Evolutionary conservation across 768 basidiomycete genomes (phyloP).

Genomic region (Boletus eberwhitei): DNA sequence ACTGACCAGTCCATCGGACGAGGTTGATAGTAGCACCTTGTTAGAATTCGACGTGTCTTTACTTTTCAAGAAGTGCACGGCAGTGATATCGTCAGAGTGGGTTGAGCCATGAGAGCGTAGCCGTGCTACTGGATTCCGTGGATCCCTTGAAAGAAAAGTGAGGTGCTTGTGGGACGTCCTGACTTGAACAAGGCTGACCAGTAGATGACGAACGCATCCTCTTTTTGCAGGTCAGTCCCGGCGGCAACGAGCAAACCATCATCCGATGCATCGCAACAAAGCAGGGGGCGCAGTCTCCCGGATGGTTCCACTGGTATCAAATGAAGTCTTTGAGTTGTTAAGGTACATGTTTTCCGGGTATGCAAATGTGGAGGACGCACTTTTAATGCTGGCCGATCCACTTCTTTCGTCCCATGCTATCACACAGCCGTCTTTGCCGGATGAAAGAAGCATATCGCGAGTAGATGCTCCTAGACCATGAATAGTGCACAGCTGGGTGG

Average conservation of each 20-base stretch:
- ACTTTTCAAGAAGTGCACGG: constrained; percentile 49
- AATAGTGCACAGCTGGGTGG: constrained; percentile 51
- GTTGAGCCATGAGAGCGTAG: constrained; percentile 78
- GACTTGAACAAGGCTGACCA: constrained; percentile 50
- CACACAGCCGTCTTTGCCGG: constrained; percentile 69
- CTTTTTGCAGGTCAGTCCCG: constrained; percentile 76
- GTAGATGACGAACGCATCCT: constrained; percentile 81
- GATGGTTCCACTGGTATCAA: constrained; percentile 45
- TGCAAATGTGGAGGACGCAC: constrained; percentile 40
- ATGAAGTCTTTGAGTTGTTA: constrained; percentile 38
- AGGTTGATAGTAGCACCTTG: constrained; percentile 68
- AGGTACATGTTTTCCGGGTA: constrained; percentile 12
- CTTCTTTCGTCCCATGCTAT: constrained; percentile 74
- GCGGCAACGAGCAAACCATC: constrained; percentile 75
- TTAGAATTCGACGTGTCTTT: constrained; percentile 32
- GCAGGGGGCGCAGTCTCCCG: constrained; percentile 42
- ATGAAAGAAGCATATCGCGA: constrained; percentile 53
- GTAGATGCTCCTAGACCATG: constrained; percentile 39
- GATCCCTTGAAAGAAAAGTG: constrained; percentile 64
- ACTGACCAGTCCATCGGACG: constrained; percentile 80
- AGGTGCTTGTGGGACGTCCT: not conserved
- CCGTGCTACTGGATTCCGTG: constrained; percentile 68
- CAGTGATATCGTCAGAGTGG: constrained; percentile 91
- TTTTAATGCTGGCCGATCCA: constrained; percentile 48
- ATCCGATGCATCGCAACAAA: constrained; percentile 67